A percentile compares a stretch with the other conserved stretches of the same genome.
Evolutionary conservation across 208 protist species (phyloP).

Genomic region (Trypanosomatidae sp.): DNA sequence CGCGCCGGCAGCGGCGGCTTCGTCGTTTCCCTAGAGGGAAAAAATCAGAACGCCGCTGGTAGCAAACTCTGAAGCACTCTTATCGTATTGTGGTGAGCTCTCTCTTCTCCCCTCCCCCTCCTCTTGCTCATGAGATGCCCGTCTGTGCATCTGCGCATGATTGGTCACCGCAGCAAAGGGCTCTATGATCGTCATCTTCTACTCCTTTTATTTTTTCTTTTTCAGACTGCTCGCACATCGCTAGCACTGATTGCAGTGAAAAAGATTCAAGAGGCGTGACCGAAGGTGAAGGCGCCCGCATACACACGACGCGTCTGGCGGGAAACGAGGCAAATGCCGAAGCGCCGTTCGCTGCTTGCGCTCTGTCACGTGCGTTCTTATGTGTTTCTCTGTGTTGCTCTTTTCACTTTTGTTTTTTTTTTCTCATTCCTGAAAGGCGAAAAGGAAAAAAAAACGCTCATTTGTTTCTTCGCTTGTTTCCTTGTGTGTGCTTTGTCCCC

Average conservation of each 20-base stretch:
- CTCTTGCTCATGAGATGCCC: not conserved
- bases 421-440: not conserved
- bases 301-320: too few relatives aligned
- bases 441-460: not conserved
- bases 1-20: slow-evolving; percentile 53
- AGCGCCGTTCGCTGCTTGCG: too few relatives aligned
- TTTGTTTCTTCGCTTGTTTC: not conserved
- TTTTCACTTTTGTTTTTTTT: not conserved
- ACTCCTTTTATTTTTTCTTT: not conserved
- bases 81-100: not conserved
- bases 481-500: slow-evolving; percentile 9
- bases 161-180: too few relatives aligned
- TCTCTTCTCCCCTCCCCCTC: not conserved
- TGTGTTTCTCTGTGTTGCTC: not conserved
- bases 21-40: slow-evolving; percentile 36
- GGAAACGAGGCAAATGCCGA: too few relatives aligned
- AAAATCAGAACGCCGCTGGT: not conserved
- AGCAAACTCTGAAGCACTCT: not conserved
- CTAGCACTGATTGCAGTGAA: not conserved
- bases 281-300: too few relatives aligned
- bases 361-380: too few relatives aligned
- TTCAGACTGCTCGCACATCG: not conserved
- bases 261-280: too few relatives aligned
- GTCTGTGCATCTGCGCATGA: too few relatives aligned
- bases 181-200: not conserved